Base-by-base conservation (phyloP, 2,329 filamentous ascomycete species). In the Fusarium verticillioides region DNA sequence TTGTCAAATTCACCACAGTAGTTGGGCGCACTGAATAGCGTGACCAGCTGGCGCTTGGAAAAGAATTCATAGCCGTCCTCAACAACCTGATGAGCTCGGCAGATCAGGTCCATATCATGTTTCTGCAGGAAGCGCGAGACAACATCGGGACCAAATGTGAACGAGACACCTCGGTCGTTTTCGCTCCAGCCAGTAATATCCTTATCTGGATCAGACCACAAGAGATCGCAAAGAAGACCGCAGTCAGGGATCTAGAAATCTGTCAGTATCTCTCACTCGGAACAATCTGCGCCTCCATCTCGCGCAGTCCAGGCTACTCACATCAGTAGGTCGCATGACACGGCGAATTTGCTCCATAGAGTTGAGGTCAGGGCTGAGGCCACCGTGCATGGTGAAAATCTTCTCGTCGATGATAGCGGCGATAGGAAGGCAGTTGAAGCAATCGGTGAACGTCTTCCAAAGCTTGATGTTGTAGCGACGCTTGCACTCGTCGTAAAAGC, bases 1-100 rank as follows among this genome's bases (percentile, higher is more conserved):
- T 99, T 99, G 88, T 99, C 96, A 82, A 99, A 99, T 86, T 99
- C 96, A 84, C 96, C 96, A 80, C 96, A 99, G 88, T 99, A 99
- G 87, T 99, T 99, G 77, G 96, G 96, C 60, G 96, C 96, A 81
- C 94, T 97, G 88, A 99, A 99, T 66, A 99, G 88, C 65, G 96
- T 99, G 73, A 99, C 96, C 74, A 99, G 88, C 84, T 98, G 96
- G 78, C 96, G 92, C 87, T 98, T 98, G 70, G 95, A 97, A 88
- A 99, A 99, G 88, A 99, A 99, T 84, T 99, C 96, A 86, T 99
- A 99, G 64, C 96, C 96, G 79, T 99, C 96, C 85, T 99, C 96
- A 64, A 99, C 96, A 74, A 98, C 96, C 85, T 98, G 96, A 85
- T 99, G 96, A 75, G 96, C 96, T 84, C 96, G 94, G 85, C 96